Evolutionary conservation across 768 basidiomycete species (phyloP), one percentile per base, ranked within the genome.

Genomic region (Lentinus tigrinus): DNA sequence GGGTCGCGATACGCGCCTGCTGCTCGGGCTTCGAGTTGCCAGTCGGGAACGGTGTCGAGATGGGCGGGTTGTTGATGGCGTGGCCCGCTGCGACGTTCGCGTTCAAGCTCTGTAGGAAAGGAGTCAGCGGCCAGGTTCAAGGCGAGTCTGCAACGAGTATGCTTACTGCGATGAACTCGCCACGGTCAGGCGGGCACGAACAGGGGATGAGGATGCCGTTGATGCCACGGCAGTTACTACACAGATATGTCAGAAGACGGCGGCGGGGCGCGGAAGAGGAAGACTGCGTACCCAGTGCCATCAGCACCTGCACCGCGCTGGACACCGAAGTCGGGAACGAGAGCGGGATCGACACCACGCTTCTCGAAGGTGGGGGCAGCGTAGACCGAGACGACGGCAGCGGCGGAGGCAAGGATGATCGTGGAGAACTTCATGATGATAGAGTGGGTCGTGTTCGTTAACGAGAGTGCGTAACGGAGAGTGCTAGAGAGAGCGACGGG

Each of bases 51-150:
- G 79, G 76, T 2, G 89, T 72, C 16, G 68, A 53, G 51, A 89
- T 73, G 1, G 73, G 66, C 7, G 88, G 84, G 69, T 90, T 89
- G 71, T 89, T 85, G 34, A 85, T 77, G 4, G 78, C 85, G 47
- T 78, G 77, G 9, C 87, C 85, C 7, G 83, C 86, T 16, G 74
- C 78, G 31, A 86, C 82, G 63, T 89, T 85, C 23, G 75, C 75
- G 52, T 63, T 63, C 47, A 63, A 27, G 47, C 31, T 37, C 62
- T 63, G 58, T 27, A 37, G 8, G 11, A 13, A 11, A 28, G 21
- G 34, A 11, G 19, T 24, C 24, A 13, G 19, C 16, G 16, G 26
- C n/a, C n/a, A n/a, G n/a, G n/a, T 34, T 0, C 4, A 3, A 8
- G 3, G 21, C 21, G 42, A 36, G 38, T 3, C 13, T n/a, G n/a